Base-by-base conservation (phyloP, 2,329 filamentous ascomycete genomes). In the Fusarium verrucosum region DNA sequence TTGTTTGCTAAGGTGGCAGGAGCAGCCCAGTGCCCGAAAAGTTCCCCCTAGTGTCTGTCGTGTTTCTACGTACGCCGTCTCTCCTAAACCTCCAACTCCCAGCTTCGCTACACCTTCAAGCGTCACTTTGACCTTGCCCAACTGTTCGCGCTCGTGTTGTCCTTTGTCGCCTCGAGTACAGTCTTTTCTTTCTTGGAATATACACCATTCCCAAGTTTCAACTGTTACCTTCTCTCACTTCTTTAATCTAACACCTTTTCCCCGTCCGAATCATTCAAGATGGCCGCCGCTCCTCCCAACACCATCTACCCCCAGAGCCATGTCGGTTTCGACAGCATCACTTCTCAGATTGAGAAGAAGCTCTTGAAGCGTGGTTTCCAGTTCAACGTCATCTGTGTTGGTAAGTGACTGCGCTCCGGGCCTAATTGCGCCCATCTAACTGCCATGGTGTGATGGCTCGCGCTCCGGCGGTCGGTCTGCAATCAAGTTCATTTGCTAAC, bases 271-370 rank as follows among this genome's bases (percentile, higher is more conserved):
- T 60, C 49, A 52, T 69, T 74, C 75, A 82, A 76, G 73, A 85
- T 84, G 81, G 81, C 81, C 69, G 80, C 82, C 78, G 89, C 91
- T 87, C 87, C 89, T 74, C 77, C 88, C 76, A 82, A 87, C 75
- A 88, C 88, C 75, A 87, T 90, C 78, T 95, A 92, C 82, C 95
- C 95, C 76, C 90, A 95, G 80, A 96, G 90, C 90, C 95, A 98
- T 86, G 95, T 99, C 80, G 95, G 95, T 88, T 99, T 99, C 85
- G 95, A 99, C 85, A 97, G 93, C 85, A 99, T 99, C 86, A 99
- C 95, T 74, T 93, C 90, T 72, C 95, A 99, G 86, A 99, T 99
- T 75, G 95, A 99, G 89, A 91, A 92, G 84, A 99, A 99, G 90
- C 90, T 98, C 78, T 81, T 99, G 83, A 99, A 99, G 88, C 93